Evolutionary conservation across 805 yeast species (phyloP), one percentile per base, ranked within the genome.

Genomic region (Candida germanica): DNA sequence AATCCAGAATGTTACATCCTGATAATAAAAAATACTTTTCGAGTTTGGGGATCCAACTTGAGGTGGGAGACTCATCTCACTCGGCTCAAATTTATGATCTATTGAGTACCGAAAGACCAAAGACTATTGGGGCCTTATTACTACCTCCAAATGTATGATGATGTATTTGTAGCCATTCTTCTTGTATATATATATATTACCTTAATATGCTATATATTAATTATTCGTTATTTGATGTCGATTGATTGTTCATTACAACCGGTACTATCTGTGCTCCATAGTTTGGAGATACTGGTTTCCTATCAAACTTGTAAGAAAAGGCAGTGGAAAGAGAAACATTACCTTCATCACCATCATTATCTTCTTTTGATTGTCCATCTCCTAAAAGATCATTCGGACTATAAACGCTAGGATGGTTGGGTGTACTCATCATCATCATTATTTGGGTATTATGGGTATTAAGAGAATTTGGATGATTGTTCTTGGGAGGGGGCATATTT

Each of bases 101-200:
- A 28, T 59, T 86, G 40, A 88, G 91, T 1, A 83, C 91, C 0
- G 95, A 87, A 53, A 66, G 95, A 46, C 87, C 89, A 0, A 64
- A 69, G 17, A 80, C 78, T 21, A 78, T 86, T n/a, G 88, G 79
- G 1, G 93, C 85, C 0, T 59, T 86, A 21, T 61, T 86, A 32
- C 61, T 87, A 28, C 87, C 94, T 15, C 85, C 91, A 3, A 74
- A 80, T 43, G 56, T 78, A 43, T 76, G 57, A 42, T 9, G 16
- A 11, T 26, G 20, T 7, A 13, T 29, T 14, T 27, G 21, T 21
- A 9, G 23, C 11, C 26, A 23, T 14, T 22, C 17, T 20, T 27
- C 32, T 22, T 25, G 30, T 21, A 17, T 22, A 20, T 27, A 27
- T 18, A 36, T 25, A 26, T 32, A n/a, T 33, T 33, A 23, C 26